Percentiles rank a stretch among this genome's conserved stretches.
phyloP scores from a whole-genome alignment of 1,139 yeast genomes.

The Diutina neorugosa region DNA sequence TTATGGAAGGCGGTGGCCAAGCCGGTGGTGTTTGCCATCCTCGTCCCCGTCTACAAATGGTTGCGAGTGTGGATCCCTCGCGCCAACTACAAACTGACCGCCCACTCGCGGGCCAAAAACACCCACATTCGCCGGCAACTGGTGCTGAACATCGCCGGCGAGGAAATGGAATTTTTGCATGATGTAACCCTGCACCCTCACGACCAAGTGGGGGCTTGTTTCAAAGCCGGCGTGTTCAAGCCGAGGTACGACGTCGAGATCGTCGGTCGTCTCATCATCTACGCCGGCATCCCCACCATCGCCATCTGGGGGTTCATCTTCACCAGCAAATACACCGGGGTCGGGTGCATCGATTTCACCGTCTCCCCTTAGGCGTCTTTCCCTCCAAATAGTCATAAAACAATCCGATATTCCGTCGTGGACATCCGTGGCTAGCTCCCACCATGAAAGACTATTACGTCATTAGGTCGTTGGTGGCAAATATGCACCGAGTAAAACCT shows the following conservation, averaged over 20 bases:
- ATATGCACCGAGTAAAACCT: too few species aligned
- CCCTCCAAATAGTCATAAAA: background rate
- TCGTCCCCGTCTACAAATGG: slow-evolving; percentile 35
- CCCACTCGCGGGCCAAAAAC: slow-evolving; percentile 22
- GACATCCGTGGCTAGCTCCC: too few species aligned
- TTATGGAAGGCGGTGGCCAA: slow-evolving; percentile 62
- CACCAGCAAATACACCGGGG: background rate
- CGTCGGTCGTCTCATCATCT: slow-evolving; percentile 58
- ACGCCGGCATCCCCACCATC: slow-evolving; percentile 53
- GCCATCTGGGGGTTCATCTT: slow-evolving; percentile 31
- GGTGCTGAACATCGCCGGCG: slow-evolving; percentile 23
- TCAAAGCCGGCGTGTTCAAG: slow-evolving; percentile 28
- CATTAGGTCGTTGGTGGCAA: too few species aligned
- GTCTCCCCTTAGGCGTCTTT: background rate
- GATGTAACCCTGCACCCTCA: background rate
- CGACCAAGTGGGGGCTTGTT: background rate
- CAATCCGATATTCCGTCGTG: too few species aligned
- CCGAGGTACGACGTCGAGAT: slow-evolving; percentile 64
- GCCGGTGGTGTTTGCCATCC: slow-evolving; percentile 40
- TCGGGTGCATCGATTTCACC: background rate
- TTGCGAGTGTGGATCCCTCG: slow-evolving; percentile 33
- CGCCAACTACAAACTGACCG: slow-evolving; percentile 28
- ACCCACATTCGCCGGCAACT: slow-evolving; percentile 29
- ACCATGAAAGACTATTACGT: too few species aligned
- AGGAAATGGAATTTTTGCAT: slow-evolving; percentile 23